Conservation (phyloP, 2,329 filamentous ascomycete species). For the Didymella pinodella region DNA sequence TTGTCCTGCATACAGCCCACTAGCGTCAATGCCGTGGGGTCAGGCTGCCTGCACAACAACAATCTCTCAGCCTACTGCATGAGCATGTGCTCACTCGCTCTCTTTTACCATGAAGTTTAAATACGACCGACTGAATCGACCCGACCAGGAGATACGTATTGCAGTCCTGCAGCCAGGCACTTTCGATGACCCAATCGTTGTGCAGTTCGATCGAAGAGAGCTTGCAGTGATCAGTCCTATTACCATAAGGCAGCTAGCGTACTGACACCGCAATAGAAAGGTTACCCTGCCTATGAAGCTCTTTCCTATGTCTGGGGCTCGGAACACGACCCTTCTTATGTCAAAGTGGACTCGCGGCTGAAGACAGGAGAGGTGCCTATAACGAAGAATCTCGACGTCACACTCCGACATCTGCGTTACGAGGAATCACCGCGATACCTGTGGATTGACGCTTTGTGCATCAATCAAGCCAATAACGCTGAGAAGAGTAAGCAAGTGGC, state of each 20-base stretch:
- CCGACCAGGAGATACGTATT: background rate
- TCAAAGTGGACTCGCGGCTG: background rate
- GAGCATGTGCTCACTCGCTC: background rate
- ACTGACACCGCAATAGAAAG: background rate
- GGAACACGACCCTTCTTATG: background rate
- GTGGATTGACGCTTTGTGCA: conserved; percentile 1
- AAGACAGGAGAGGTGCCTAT: background rate
- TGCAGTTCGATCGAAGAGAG: background rate
- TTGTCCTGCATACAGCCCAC: background rate
- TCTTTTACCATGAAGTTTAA: background rate
- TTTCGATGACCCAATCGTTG: background rate
- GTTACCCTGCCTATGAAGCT: background rate
- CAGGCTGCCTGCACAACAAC: background rate
- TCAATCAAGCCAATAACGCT: background rate
- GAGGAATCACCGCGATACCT: background rate
- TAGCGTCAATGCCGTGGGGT: background rate
- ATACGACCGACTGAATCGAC: background rate
- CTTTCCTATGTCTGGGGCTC: conserved; percentile 2
- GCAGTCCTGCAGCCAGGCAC: conserved; percentile 1
- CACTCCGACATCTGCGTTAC: background rate
- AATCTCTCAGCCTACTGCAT: background rate
- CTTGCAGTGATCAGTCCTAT: background rate
- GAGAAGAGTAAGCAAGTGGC: background rate
- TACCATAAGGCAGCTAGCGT: background rate
- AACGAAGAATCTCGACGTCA: background rate